These are phyloP conservation scores for Jacaranda copaia DNA, from an alignment of 257 asterid genomes.

Conservation along the genomic window DNA sequence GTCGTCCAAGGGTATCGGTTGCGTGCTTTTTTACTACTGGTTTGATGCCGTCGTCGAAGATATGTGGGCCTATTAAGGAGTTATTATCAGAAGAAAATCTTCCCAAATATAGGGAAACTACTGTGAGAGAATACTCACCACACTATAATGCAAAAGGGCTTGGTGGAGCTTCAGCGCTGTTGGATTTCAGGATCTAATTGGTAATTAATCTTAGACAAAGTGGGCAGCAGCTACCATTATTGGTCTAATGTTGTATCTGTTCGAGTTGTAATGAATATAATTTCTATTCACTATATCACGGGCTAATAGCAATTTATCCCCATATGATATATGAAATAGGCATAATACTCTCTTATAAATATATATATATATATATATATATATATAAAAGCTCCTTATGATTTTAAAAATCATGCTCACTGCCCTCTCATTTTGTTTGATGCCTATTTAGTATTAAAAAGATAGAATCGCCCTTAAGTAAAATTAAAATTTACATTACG, in stretches of 20 bases:
- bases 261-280: background rate
- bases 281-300: background rate
- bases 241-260: background rate
- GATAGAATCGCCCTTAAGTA: too few relatives aligned
- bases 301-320: too few relatives aligned
- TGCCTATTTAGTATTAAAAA: too few relatives aligned
- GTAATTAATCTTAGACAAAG: background rate
- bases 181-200: constrained; percentile 47
- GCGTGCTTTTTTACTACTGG: constrained; percentile 63
- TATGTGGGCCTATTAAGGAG: constrained; percentile 63
- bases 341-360: too few relatives aligned
- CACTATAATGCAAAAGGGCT: constrained; percentile 55
- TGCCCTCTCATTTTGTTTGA: too few relatives aligned
- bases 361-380: too few relatives aligned
- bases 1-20: constrained; percentile 63
- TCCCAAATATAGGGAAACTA: constrained; percentile 50
- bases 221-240: too few relatives aligned
- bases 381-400: too few relatives aligned
- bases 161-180: constrained; percentile 53
- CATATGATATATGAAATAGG: too few relatives aligned
- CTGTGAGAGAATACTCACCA: constrained; percentile 54
- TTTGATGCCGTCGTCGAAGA: constrained; percentile 44
- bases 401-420: too few relatives aligned
- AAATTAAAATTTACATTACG: too few relatives aligned
- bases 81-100: constrained; percentile 53